phyloP scores from a whole-genome alignment of 2,329 filamentous ascomycete species.

The Monilinia aucupariae region DNA sequence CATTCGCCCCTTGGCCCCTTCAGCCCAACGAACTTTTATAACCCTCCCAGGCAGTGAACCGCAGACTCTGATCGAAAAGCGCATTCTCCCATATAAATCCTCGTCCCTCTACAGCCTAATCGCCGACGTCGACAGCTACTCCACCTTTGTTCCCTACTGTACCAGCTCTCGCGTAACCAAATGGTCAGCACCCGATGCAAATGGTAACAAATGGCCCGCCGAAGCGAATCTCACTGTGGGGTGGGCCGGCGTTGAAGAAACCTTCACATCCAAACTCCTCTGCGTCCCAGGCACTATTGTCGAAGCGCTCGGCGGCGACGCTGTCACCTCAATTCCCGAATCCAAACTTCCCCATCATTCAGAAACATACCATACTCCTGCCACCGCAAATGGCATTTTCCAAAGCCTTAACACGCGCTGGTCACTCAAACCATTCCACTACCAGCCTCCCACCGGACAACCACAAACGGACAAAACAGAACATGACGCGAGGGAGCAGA shows the following conservation, averaged over 20 bases:
- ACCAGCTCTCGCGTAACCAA: slow-evolving; percentile 68
- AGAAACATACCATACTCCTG: slow-evolving; percentile 35
- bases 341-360: slow-evolving; percentile 40
- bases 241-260: slow-evolving; percentile 77
- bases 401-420: slow-evolving; percentile 65
- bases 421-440: slow-evolving; percentile 52
- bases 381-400: slow-evolving; percentile 51
- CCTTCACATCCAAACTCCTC: slow-evolving; percentile 72
- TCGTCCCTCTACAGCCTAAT: slow-evolving; percentile 74
- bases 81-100: slow-evolving; percentile 70
- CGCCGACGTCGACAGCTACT: slow-evolving; percentile 81
- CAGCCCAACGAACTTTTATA: slow-evolving; percentile 40
- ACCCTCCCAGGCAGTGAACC: slow-evolving; percentile 36
- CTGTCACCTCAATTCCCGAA: slow-evolving; percentile 41
- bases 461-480: slow-evolving; percentile 31
- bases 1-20: slow-evolving; percentile 20
- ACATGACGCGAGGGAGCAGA: slow-evolving; percentile 43
- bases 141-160: slow-evolving; percentile 88
- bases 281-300: slow-evolving; percentile 70
- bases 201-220: slow-evolving; percentile 55
- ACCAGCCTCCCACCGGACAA: slow-evolving; percentile 40
- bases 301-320: slow-evolving; percentile 67
- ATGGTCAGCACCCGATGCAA: slow-evolving; percentile 54
- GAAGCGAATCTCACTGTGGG: slow-evolving; percentile 77
- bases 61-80: slow-evolving; percentile 66